These are phyloP conservation scores for Suillus americanus DNA, from an alignment of 768 basidiomycete species.

Conservation along the genomic window DNA sequence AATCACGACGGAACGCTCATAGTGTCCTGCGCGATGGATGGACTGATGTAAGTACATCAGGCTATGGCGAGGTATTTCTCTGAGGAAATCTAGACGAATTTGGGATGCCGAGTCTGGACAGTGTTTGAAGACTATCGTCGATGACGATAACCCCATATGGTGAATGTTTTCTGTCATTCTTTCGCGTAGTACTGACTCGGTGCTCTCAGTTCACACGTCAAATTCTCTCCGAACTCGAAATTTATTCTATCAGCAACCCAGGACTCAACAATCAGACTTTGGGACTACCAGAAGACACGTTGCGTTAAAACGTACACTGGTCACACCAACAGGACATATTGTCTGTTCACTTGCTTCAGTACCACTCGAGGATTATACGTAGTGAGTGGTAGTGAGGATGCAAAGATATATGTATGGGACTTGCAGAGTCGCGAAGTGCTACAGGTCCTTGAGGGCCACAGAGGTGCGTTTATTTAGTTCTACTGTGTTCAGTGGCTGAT, in stretches of 20 bases:
- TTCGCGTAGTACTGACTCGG: conserved; percentile 10
- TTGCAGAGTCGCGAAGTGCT: conserved; percentile 76
- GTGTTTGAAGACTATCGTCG: conserved; percentile 94
- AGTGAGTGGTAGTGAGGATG: conserved; percentile 88
- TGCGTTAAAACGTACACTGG: conserved; percentile 93
- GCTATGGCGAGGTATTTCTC: conserved; percentile 6
- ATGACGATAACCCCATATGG: conserved; percentile 96
- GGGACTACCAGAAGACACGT: conserved; percentile 90
- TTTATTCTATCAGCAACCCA: conserved; percentile 91
- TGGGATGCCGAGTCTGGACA: conserved; percentile 99
- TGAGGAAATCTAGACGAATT: conserved; percentile 63
- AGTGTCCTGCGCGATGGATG: conserved; percentile 95
- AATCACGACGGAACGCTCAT: conserved; percentile 94
- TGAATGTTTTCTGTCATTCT: conserved; percentile 30
- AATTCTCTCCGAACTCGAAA: conserved; percentile 89
- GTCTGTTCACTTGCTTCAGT: conserved; percentile 68
- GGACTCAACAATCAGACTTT: conserved; percentile 91
- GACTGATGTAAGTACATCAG: conserved; percentile 72
- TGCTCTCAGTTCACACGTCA: conserved; percentile 69
- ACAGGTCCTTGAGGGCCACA: conserved; percentile 77
- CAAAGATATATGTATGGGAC: conserved; percentile 88
- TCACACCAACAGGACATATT: conserved; percentile 84
- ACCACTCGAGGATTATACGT: conserved; percentile 63
- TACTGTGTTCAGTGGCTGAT: conserved; percentile 2
- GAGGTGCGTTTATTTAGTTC: conserved; percentile 47